Evolutionary conservation across 306 rosid genomes (phyloP).

Genomic region (Quercus engelmannii): DNA sequence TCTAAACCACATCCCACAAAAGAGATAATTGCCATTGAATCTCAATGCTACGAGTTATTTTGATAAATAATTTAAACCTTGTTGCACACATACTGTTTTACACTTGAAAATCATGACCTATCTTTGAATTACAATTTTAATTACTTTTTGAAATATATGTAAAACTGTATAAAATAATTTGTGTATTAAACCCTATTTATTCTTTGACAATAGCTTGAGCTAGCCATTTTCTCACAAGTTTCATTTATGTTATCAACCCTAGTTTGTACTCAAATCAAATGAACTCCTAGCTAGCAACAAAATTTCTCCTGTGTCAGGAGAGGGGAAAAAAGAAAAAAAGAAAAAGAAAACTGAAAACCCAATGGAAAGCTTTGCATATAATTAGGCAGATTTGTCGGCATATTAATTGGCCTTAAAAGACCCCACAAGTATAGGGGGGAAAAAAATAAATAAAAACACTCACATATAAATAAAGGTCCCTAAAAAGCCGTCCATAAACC

Average conservation of each 20-base stretch:
- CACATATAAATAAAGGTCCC: conserved; percentile 25
- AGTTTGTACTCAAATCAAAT: conserved; percentile 27
- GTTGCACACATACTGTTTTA: no score
- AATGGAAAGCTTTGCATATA: conserved; percentile 6
- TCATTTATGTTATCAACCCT: conserved; percentile 18
- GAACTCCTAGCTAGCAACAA: conserved; percentile 35
- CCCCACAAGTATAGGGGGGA: conserved; percentile 33
- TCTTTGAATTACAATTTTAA: no score
- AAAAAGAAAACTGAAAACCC: not conserved
- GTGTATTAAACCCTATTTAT: no score
- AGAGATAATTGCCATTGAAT: no score
- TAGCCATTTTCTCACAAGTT: conserved; percentile 25
- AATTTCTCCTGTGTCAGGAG: conserved; percentile 11
- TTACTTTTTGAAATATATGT: no score
- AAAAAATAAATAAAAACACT: conserved; percentile 1
- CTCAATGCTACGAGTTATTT: no score
- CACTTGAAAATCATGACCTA: no score
- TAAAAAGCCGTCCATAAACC: conserved; percentile 42
- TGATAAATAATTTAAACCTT: no score
- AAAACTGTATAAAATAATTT: no score
- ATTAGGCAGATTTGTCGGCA: conserved; percentile 56
- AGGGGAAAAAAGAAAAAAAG: not conserved
- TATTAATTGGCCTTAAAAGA: conserved; percentile 32
- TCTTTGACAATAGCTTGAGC: conserved; percentile 30
- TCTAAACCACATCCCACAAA: no score